phyloP scores from a whole-genome alignment of 495 filamentous ascomycete species.

The Daldinia grandis region DNA sequence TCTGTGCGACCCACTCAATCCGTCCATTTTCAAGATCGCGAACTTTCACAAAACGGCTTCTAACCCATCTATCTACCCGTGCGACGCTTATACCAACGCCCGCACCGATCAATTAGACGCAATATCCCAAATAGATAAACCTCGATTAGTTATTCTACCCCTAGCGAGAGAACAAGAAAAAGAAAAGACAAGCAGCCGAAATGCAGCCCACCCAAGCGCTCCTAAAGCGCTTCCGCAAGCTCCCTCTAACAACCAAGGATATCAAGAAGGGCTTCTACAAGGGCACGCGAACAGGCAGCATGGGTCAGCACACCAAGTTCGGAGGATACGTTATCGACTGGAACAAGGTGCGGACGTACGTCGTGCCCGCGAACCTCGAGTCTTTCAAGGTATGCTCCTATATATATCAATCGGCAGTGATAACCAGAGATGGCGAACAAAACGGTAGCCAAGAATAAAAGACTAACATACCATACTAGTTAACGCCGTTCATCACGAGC shows the following conservation, averaged over 20 bases:
- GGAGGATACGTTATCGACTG: constrained; percentile 86
- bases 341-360: constrained; percentile 89
- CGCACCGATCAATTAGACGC: constrained; percentile 1
- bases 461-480: constrained; percentile 57
- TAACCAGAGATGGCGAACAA: too few species aligned
- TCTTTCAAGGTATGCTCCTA: constrained; percentile 69
- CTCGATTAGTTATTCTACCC: background rate
- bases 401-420: background rate
- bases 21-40: constrained; percentile 37
- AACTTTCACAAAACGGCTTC: background rate
- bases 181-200: constrained; percentile 19
- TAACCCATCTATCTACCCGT: too few species aligned
- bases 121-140: background rate
- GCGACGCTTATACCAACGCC: background rate
- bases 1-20: constrained; percentile 16
- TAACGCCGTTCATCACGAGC: constrained; percentile 85
- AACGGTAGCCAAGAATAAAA: background rate
- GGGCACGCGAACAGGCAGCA: constrained; percentile 85
- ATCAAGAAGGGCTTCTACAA: constrained; percentile 96
- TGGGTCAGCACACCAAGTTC: constrained; percentile 85
- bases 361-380: constrained; percentile 71
- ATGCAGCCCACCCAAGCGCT: constrained; percentile 78
- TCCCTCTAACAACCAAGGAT: constrained; percentile 87
- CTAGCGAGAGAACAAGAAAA: background rate
- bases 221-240: constrained; percentile 68